Evolutionary conservation across 495 filamentous ascomycete genomes (phyloP).

Genomic region (Letharia lupina): DNA sequence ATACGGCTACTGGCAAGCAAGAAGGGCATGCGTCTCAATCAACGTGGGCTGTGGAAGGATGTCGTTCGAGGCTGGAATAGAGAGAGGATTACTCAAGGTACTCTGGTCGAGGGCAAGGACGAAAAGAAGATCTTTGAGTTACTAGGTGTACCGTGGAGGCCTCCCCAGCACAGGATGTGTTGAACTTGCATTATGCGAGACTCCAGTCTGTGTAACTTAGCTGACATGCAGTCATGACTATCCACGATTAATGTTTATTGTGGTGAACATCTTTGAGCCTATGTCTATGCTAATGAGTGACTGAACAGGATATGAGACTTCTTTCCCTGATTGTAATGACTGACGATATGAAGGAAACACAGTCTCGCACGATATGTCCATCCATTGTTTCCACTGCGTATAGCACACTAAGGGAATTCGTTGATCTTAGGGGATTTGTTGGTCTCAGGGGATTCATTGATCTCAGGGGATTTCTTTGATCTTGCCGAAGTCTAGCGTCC

Average conservation of each 20-base stretch:
- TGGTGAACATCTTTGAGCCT: neutral
- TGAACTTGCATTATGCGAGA: slow-evolving; percentile 27
- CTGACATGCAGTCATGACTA: neutral
- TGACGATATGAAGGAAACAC: neutral
- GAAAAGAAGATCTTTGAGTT: slow-evolving; percentile 83
- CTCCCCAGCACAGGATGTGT: slow-evolving; percentile 73
- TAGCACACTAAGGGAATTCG: no score
- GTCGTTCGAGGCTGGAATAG: slow-evolving; percentile 53
- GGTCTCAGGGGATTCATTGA: no score
- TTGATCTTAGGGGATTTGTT: no score
- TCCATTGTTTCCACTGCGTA: no score
- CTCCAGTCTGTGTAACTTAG: neutral
- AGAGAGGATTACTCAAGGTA: slow-evolving; percentile 61
- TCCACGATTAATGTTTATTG: neutral
- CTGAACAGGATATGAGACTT: neutral
- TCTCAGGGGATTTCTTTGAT: no score
- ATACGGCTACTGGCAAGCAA: slow-evolving; percentile 73
- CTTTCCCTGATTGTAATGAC: no score
- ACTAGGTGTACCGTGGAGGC: slow-evolving; percentile 80
- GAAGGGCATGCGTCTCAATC: slow-evolving; percentile 82
- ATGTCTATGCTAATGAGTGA: neutral
- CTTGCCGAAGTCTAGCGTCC: no score
- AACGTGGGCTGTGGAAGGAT: slow-evolving; percentile 70
- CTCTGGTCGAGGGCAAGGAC: slow-evolving; percentile 63
- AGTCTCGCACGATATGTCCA: no score